A percentile compares a stretch with the other conserved stretches of the same genome.
Evolutionary conservation across 2,329 filamentous ascomycete genomes (phyloP).

Genomic region (Sporothrix pallida): DNA sequence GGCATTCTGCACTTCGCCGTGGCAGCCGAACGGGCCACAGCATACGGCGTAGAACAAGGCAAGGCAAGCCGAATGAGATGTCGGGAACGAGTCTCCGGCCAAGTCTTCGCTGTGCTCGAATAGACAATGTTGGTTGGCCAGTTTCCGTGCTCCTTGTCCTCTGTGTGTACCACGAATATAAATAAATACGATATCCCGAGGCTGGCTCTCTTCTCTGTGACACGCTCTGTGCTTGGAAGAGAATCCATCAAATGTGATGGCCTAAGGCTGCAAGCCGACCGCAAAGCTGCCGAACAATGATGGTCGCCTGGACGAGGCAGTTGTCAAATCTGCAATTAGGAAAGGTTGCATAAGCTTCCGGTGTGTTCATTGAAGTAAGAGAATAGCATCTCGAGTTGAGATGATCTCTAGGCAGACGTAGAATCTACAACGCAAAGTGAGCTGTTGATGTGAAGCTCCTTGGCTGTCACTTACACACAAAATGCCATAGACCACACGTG

Average conservation of each 20-base stretch:
- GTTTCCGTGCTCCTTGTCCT: neutral
- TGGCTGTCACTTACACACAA: neutral
- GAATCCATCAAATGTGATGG: neutral
- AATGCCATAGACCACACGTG: neutral
- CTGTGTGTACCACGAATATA: neutral
- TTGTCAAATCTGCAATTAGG: conserved; percentile 11
- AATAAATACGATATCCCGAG: neutral
- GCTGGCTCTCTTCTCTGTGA: neutral
- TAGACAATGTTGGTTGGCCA: neutral
- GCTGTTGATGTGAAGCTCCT: too few species aligned
- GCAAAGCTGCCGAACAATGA: neutral
- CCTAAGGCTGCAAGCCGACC: neutral
- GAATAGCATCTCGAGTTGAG: too few species aligned
- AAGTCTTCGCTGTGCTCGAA: neutral
- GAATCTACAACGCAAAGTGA: too few species aligned
- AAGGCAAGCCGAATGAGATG: neutral
- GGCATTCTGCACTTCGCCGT: conserved; percentile 21
- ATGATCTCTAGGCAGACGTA: too few species aligned
- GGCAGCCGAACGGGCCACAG: conserved; percentile 18
- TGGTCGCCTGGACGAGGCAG: neutral
- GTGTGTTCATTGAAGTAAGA: too few species aligned
- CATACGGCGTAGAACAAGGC: conserved; percentile 13
- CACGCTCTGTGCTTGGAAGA: neutral
- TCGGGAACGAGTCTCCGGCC: neutral
- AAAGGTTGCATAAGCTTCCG: neutral